Evolutionary conservation across 148 eudicot genomes (phyloP).

Genomic region (Talinum fruticosum): DNA sequence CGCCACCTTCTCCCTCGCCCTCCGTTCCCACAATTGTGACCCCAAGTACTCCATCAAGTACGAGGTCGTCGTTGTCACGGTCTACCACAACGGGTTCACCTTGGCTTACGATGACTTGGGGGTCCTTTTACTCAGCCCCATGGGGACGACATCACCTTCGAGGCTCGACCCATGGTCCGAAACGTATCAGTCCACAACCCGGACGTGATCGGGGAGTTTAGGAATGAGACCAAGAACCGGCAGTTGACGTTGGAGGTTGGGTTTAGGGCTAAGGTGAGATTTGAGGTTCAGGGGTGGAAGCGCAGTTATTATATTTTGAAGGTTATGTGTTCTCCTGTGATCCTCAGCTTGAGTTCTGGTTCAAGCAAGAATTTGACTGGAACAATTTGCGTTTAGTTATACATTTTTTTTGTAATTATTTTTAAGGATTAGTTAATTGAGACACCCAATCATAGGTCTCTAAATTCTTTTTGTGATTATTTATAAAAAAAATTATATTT

Average conservation of each 20-base stretch:
- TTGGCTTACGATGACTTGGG: constrained; percentile 29
- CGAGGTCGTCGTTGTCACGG: constrained; percentile 37
- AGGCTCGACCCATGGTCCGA: constrained; percentile 30
- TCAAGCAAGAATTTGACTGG: constrained; percentile 17
- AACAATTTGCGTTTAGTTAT: background rate
- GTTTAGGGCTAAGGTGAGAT: constrained; percentile 48
- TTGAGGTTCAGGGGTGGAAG: constrained; percentile 54
- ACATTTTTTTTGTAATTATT: no score
- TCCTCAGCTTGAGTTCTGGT: constrained; percentile 27
- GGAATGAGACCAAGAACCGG: constrained; percentile 39
- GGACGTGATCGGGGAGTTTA: constrained; percentile 27
- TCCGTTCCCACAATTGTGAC: constrained; percentile 61
- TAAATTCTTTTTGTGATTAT: no score
- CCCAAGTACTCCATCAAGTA: constrained; percentile 40
- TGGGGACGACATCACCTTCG: constrained; percentile 37
- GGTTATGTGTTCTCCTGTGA: constrained; percentile 43
- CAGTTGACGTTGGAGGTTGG: constrained; percentile 41
- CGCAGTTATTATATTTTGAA: constrained; percentile 40
- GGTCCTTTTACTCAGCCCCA: constrained; percentile 45
- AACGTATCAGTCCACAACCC: constrained; percentile 25
- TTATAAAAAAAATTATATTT: no score
- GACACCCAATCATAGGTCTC: no score
- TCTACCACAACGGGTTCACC: constrained; percentile 36
- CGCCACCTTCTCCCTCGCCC: constrained; percentile 41
- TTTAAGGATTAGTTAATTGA: no score